Evolutionary conservation across 179 eudicot species (phyloP).

Genomic region (Spergularia azorica): DNA sequence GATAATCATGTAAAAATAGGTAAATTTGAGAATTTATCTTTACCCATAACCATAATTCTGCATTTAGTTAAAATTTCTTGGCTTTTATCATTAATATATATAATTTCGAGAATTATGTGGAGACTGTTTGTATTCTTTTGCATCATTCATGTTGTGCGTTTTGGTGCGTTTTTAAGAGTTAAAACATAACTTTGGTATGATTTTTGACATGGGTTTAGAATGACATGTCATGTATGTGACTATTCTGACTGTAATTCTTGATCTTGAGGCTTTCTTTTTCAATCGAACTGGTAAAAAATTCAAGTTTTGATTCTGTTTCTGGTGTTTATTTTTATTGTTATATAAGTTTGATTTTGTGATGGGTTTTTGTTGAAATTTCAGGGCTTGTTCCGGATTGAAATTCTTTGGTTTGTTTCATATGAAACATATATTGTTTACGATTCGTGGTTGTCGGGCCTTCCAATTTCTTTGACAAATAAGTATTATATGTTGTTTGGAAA

Average conservation of each 20-base stretch:
- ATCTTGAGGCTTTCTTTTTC: neutral
- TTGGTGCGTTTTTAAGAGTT: slow-evolving; percentile 6
- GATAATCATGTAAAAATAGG: neutral
- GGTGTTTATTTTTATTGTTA: neutral
- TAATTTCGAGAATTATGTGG: no score
- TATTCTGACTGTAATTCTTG: slow-evolving; percentile 17
- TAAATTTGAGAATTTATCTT: neutral
- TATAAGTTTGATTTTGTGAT: neutral
- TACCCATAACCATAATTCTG: neutral
- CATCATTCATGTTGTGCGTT: slow-evolving; percentile 3
- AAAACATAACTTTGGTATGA: slow-evolving; percentile 23
- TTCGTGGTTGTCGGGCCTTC: neutral
- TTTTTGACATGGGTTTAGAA: slow-evolving; percentile 24
- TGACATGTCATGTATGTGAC: slow-evolving; percentile 27
- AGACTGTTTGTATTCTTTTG: neutral
- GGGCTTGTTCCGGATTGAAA: slow-evolving; percentile 24
- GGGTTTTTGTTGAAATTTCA: slow-evolving; percentile 28
- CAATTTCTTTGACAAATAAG: slow-evolving; percentile 1
- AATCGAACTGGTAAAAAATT: neutral
- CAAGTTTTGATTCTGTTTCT: neutral
- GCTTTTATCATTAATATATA: no score
- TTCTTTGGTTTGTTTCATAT: slow-evolving; percentile 18
- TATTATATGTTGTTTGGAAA: neutral
- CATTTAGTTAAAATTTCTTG: neutral
- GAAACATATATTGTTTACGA: slow-evolving; percentile 15